Evolutionary conservation across 345 rosid species (phyloP).

Genomic region (Noccaea bulbosa): DNA sequence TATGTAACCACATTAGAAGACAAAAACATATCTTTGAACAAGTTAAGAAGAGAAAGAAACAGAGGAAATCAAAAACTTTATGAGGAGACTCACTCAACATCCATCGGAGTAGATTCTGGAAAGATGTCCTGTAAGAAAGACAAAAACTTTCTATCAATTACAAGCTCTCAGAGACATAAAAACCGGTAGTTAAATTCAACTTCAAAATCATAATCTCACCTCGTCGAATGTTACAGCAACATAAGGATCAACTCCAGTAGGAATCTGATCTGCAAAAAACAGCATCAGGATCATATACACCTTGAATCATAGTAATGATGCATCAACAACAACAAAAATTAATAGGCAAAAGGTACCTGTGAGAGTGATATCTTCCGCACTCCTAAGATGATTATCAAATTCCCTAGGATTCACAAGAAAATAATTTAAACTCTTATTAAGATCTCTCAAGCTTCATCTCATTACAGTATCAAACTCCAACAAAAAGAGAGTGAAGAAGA

Average conservation of each 20-base stretch:
- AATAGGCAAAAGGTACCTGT: conserved; percentile 44
- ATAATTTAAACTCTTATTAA: neutral
- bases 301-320: neutral
- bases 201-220: conserved; percentile 40
- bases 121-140: conserved; percentile 52
- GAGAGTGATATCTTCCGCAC: conserved; percentile 76
- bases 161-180: conserved; percentile 1
- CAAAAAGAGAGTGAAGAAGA: neutral
- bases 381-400: conserved; percentile 57
- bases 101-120: conserved; percentile 44
- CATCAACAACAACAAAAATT: neutral
- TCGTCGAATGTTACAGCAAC: conserved; percentile 73
- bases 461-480: conserved; percentile 7
- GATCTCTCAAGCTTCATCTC: neutral
- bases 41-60: neutral
- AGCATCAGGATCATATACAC: conserved; percentile 12
- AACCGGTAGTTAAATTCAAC: conserved; percentile 6
- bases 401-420: conserved; percentile 43
- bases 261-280: conserved; percentile 64
- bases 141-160: conserved; percentile 10
- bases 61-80: conserved; percentile 17
- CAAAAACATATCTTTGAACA: neutral
- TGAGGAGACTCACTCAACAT: conserved; percentile 52
- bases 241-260: conserved; percentile 61
- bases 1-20: conserved; percentile 10